Conservation (phyloP, 306 rosid species). For the Luffa acutangula region DNA sequence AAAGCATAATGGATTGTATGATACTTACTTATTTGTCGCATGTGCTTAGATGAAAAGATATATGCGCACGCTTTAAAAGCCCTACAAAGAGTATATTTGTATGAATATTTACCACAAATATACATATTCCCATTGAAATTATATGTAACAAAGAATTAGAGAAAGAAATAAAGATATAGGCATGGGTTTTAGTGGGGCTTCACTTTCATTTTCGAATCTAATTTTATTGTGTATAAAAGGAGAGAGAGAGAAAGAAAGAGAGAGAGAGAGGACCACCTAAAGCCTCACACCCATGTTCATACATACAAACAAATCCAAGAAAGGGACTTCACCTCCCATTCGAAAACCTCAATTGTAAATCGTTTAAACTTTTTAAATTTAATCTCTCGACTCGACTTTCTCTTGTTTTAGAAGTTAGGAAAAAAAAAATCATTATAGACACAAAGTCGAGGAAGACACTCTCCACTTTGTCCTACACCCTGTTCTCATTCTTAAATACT, state of each 20-base stretch:
- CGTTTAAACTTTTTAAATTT: not conserved
- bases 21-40: constrained; percentile 3
- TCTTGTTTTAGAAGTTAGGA: too few relatives aligned
- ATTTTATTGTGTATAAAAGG: constrained; percentile 2
- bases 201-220: constrained; percentile 13
- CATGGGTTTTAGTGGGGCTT: constrained; percentile 11
- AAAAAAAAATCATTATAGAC: too few relatives aligned
- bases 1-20: not conserved
- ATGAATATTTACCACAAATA: constrained; percentile 6
- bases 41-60: constrained; percentile 4
- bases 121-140: not conserved
- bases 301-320: constrained; percentile 3
- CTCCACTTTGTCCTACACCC: not conserved
- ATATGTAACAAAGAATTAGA: not conserved
- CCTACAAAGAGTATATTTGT: constrained; percentile 5
- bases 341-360: not conserved
- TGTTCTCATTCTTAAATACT: not conserved
- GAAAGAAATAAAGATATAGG: not conserved
- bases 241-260: not conserved
- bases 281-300: constrained; percentile 2
- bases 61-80: constrained; percentile 11
- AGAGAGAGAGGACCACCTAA: constrained; percentile 4
- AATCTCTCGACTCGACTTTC: not conserved
- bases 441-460: not conserved
- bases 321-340: not conserved